These are phyloP conservation scores for Parmelia sp. DNA, from an alignment of 495 filamentous ascomycete genomes.

Conservation along the genomic window DNA sequence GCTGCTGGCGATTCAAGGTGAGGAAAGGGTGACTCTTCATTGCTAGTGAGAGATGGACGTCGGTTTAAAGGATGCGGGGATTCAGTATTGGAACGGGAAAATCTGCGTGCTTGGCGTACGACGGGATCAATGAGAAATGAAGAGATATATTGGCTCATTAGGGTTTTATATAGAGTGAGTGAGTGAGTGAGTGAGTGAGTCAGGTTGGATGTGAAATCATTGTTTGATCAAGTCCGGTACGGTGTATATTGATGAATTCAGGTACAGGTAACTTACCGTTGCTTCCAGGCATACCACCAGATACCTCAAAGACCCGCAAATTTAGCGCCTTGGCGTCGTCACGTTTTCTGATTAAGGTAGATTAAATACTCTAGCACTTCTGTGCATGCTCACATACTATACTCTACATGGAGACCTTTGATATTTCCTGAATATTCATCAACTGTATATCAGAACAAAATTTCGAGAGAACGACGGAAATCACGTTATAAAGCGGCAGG, in stretches of 20 bases:
- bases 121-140: conserved; percentile 73
- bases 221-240: not conserved
- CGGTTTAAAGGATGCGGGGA: conserved; percentile 27
- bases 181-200: not conserved
- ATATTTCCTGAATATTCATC: too few relatives aligned
- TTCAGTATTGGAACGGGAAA: conserved; percentile 46
- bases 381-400: too few relatives aligned
- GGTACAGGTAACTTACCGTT: too few relatives aligned
- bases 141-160: conserved; percentile 67
- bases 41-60: not conserved
- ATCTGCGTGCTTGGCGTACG: conserved; percentile 65
- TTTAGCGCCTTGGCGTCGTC: not conserved
- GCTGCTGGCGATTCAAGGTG: not conserved
- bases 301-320: not conserved
- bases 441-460: too few relatives aligned
- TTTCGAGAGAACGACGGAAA: too few relatives aligned
- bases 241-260: not conserved
- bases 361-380: too few relatives aligned
- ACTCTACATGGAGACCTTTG: too few relatives aligned
- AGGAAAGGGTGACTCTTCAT: conserved; percentile 7
- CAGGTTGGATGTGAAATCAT: not conserved
- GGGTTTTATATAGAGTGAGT: too few relatives aligned
- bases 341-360: too few relatives aligned
- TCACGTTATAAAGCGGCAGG: too few relatives aligned
- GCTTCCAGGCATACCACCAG: not conserved